Percentiles rank a stretch among this genome's conserved stretches.
phyloP scores from a whole-genome alignment of 306 rosid species.

The Castanea sativa region DNA sequence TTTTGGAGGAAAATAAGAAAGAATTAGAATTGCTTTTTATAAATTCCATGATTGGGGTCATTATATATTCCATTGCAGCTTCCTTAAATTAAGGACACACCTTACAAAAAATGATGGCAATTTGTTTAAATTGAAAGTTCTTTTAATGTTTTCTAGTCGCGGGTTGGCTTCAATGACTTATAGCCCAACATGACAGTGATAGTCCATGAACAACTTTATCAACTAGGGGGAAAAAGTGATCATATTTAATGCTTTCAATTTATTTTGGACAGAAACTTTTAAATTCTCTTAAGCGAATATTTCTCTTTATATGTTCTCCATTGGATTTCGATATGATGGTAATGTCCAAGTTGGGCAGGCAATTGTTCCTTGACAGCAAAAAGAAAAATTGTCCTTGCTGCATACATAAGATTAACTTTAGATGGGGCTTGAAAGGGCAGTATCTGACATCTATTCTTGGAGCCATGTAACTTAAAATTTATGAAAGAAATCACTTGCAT shows the following conservation, averaged over 20 bases:
- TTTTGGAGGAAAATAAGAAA: background rate
- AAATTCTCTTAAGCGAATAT: no score
- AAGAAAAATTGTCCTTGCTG: background rate
- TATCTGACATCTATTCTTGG: no score
- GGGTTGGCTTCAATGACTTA: background rate
- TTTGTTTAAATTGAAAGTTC: background rate
- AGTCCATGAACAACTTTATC: background rate
- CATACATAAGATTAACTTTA: background rate
- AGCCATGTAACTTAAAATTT: background rate
- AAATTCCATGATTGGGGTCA: background rate
- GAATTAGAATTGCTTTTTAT: background rate
- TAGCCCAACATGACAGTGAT: background rate
- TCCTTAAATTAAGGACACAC: background rate
- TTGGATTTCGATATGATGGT: background rate
- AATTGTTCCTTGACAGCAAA: background rate
- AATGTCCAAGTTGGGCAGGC: background rate
- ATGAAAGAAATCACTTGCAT: background rate
- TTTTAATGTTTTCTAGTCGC: background rate
- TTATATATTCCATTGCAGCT: background rate
- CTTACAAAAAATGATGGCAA: background rate
- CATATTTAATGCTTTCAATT: no score
- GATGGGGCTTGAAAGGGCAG: background rate
- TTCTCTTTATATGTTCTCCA: background rate
- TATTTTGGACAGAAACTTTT: no score
- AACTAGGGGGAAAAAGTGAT: background rate